Base-by-base conservation (phyloP, 805 yeast genomes). In the Metschnikowia arizonensis region DNA sequence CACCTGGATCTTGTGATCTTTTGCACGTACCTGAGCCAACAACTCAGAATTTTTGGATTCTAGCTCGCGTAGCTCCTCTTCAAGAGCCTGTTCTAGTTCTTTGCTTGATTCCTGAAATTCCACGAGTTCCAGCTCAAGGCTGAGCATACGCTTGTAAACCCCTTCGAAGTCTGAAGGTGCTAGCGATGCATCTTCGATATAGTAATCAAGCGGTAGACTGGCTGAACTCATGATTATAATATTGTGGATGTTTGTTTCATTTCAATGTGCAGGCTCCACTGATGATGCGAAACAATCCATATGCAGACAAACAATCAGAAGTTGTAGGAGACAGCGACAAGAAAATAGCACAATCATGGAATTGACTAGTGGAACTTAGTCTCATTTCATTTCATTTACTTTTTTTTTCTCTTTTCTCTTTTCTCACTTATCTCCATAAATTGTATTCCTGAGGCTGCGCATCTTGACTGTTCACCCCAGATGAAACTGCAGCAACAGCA, bases 51-150 rank as follows among this genome's bases (percentile, higher is more conserved):
- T 66, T 7, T 53, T 49, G 3, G 48, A 15, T 42, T 71, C 76
- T 15, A 67, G 50, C 8, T 54, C 62, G 36, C 61, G 62, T 17
- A 73, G 58, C 46, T 73, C 77, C n/a, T 62, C 66, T 47, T 73
- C 77, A 33, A 72, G 58, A 0, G 74, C 75, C 40, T 60, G 69
- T 45, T 73, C 78, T 26, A 73, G 57, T 36, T 72, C 77, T 42
- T 62, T 68, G 46, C 73, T 66, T 3, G 73, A 66, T 32, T 67
- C 73, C 47, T 70, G 75, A 48, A 72, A 73, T 47, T 72, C 77
- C 18, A 52, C 46, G 21, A 70, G 56, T 42, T 69, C 74, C 17
- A 49, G 54, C 45, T 72, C 76, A 14, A 72, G 59, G 38, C 66
- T 69, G 5, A 64, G 25, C 33, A 70, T 59, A 33, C 66, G 59